Percentiles rank a stretch among this genome's conserved stretches.
Conservation (phyloP, 1,139 yeast species). For the Geotrichum candidum region DNA sequence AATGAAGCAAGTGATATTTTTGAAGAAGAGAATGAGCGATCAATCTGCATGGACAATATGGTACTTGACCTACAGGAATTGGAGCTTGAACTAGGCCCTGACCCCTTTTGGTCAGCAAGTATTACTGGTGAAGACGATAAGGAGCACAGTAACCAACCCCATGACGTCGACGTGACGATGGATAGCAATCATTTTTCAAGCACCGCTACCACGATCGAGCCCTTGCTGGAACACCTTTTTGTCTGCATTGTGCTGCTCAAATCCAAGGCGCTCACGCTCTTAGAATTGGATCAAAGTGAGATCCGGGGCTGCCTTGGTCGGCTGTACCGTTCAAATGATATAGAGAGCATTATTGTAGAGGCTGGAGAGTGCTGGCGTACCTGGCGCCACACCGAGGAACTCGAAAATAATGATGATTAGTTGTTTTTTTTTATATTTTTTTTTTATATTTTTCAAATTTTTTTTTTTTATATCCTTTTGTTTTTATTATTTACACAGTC, state of each 20-base stretch:
- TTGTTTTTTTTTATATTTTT: background rate
- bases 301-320: slow-evolving; percentile 71
- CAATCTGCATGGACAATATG: slow-evolving; percentile 15
- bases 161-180: background rate
- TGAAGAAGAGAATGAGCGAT: background rate
- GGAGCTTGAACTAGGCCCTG: slow-evolving; percentile 25
- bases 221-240: slow-evolving; percentile 72
- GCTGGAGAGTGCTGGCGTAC: slow-evolving; percentile 88
- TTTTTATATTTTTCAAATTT: background rate
- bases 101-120: slow-evolving; percentile 34
- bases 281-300: slow-evolving; percentile 87
- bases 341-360: slow-evolving; percentile 64
- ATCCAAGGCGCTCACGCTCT: slow-evolving; percentile 67
- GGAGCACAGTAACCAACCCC: slow-evolving; percentile 7
- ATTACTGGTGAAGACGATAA: background rate
- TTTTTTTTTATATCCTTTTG: background rate
- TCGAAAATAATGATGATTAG: slow-evolving; percentile 2
- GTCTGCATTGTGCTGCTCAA: slow-evolving; percentile 73
- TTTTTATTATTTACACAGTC: background rate
- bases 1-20: background rate
- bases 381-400: slow-evolving; percentile 54
- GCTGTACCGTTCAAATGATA: slow-evolving; percentile 44
- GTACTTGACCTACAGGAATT: slow-evolving; percentile 16
- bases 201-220: slow-evolving; percentile 26
- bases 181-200: background rate